Percentiles rank a stretch among this genome's conserved stretches.
Evolutionary conservation across 768 basidiomycete genomes (phyloP).

Genomic region (Mycena capillaripes): DNA sequence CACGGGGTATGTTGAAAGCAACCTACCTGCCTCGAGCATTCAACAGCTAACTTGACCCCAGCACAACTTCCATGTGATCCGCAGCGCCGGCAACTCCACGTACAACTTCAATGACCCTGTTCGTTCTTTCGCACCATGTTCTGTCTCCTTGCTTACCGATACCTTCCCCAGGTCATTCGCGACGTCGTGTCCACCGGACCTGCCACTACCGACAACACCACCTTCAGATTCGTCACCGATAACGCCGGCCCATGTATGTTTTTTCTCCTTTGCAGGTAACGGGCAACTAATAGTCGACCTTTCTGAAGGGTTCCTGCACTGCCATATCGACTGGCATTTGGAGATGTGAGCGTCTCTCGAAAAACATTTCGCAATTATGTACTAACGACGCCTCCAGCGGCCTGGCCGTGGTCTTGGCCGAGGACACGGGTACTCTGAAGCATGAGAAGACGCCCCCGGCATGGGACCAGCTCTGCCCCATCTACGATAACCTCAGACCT

Average conservation of each 20-base stretch:
- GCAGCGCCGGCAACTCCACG: slow-evolving; percentile 44
- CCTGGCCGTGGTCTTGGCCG: slow-evolving; percentile 55
- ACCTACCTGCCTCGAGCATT: neutral
- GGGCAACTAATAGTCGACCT: neutral
- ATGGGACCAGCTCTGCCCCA: slow-evolving; percentile 49
- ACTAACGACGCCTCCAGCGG: slow-evolving; percentile 41
- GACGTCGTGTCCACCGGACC: slow-evolving; percentile 63
- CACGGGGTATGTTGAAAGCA: slow-evolving; percentile 41
- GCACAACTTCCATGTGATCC: slow-evolving; percentile 56
- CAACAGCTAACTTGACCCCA: slow-evolving; percentile 13
- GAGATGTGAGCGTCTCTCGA: slow-evolving; percentile 44
- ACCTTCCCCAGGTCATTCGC: slow-evolving; percentile 40
- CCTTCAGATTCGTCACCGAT: slow-evolving; percentile 57
- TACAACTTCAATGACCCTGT: slow-evolving; percentile 63
- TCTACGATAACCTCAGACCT: slow-evolving; percentile 37
- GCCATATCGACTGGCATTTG: slow-evolving; percentile 56
- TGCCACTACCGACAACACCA: slow-evolving; percentile 43
- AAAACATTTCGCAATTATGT: neutral
- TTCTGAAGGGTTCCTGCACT: slow-evolving; percentile 44
- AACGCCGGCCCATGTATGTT: slow-evolving; percentile 47
- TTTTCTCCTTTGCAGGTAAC: too few relatives aligned
- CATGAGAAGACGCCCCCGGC: slow-evolving; percentile 31
- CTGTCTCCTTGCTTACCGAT: neutral
- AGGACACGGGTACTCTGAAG: slow-evolving; percentile 43
- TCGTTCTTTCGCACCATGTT: neutral